Base-by-base conservation (phyloP, 805 yeast genomes). In the Myxozyma neglecta region DNA sequence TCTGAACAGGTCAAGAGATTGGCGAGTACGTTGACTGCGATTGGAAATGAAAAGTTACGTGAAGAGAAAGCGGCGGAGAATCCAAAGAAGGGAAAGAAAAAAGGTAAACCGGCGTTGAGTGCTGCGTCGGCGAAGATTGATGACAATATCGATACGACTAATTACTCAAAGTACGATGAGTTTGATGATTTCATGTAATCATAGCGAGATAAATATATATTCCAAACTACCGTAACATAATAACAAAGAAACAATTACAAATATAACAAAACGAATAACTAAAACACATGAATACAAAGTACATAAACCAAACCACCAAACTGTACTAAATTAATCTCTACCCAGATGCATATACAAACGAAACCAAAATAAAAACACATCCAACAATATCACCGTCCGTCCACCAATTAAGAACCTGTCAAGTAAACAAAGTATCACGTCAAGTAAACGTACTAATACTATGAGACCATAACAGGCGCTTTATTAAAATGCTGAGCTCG, bases 91-190 rank as follows among this genome's bases (percentile, higher is more conserved):
- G 89, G 84, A 71, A 90, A 89, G 32, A 85, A 97, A 75, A 91
- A 92, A 83, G 88, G 88, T 84, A 93, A 92, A 84, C 97, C 90
- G 61, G 88, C 88, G 76, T 87, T 89, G 60, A 82, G 85, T 59
- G 83, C 81, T 68, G 87, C 90, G 47, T 85, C 86, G 63, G 80
- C 85, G 42, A 86, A 84, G 79, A 82, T 85, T 74, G 87, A 85
- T 70, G 82, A 77, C 54, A 72, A 75, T 43, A 83, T 80, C 66
- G 89, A 83, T 64, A 77, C 82, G 69, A 82, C 82, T 56, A 77
- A 77, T 60, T 79, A 77, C 72, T 81, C 75, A 65, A 75, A 71
- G 50, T 75, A 72, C 45, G 77, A 73, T 50, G 81, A 78, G 48
- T 75, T 75, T 57, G 80, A 73, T 57, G 80, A 78, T 60, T 77